Evolutionary conservation across 371 early-diverging fungal genomes (phyloP).

Genomic region (Conidiobolus incongruus): DNA sequence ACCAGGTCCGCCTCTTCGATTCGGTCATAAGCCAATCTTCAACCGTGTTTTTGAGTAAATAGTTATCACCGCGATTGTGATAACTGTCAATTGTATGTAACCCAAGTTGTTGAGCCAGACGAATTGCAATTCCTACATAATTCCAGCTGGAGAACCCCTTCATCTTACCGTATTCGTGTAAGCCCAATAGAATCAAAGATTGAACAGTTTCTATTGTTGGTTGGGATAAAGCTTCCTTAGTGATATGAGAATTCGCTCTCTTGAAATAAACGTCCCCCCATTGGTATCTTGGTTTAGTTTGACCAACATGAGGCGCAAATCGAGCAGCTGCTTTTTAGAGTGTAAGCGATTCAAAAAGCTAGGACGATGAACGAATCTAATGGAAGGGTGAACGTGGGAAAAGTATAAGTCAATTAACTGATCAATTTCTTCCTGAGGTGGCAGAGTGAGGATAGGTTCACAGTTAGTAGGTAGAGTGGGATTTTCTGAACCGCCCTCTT

Average conservation of each 20-base stretch:
- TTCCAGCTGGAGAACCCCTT: conserved; percentile 3
- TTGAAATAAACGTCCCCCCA: conserved; percentile 1
- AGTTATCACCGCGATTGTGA: conserved; percentile 2
- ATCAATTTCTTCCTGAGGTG: not conserved
- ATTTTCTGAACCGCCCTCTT: too few species aligned
- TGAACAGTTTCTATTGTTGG: conserved; percentile 3
- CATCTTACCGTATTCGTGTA: conserved; percentile 4
- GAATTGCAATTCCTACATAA: conserved; percentile 1
- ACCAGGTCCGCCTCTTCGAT: conserved; percentile 4
- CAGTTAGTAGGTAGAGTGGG: too few species aligned
- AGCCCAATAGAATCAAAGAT: conserved; percentile 1
- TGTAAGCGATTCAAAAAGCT: not conserved
- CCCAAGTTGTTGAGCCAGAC: conserved; percentile 2
- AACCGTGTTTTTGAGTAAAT: not conserved
- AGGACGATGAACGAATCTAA: not conserved
- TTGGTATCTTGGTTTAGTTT: not conserved
- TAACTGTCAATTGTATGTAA: conserved; percentile 4
- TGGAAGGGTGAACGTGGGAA: not conserved
- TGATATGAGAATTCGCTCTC: not conserved
- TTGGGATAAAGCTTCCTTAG: not conserved
- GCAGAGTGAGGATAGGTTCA: too few species aligned
- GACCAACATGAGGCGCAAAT: too few species aligned
- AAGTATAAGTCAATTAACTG: not conserved
- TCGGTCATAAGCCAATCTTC: conserved; percentile 3
- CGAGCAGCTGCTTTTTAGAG: too few species aligned